Evolutionary conservation across 768 basidiomycete species (phyloP), one percentile per base, ranked within the genome.

Genomic region (Auricularia heimuer): DNA sequence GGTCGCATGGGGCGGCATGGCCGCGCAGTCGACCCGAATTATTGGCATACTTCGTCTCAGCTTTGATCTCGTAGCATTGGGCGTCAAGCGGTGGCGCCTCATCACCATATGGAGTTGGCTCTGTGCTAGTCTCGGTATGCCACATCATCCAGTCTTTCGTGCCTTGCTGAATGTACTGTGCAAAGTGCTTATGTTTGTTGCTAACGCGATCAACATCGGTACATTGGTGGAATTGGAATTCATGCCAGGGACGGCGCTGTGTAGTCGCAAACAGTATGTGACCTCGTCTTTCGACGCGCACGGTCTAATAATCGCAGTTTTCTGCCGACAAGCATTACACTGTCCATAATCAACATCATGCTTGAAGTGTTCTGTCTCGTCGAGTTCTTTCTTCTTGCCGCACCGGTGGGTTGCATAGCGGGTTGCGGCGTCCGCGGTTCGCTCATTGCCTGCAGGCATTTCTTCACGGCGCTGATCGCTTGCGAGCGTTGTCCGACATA

Each of bases 1-100:
- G 1, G 72, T 81, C 34, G 78, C 80, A 3, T 81, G 77, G 80
- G 75, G 77, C n/a, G 77, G 76, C 29, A 76, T 81, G 71, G 72
- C 79, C 2, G 70, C 74, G 3, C 73, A 77, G 65, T 72, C 74
- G 24, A 76, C 73, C 1, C 74, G 77, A 10, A 71, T 81, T 18
- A 68, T 79, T n/a, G 80, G 79, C 1, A 68, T 81, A 2, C 62
- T 77, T 11, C 74, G 77, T 34, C 68, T 81, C 21, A 70, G 71
- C 35, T 67, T 77, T 42, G 74, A 77, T 62, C 72, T 82, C 21
- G 69, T 72, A 21, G 70, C 66, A 34, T 68, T 77, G 47, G 68
- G 73, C 10, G 68, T 73, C 37, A 70, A 66, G 34, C 68, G 62
- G 34, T 71, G 72, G 68, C 79, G 80, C 70, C 71, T 72, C n/a